These are phyloP conservation scores for Aspergillus alliaceus DNA, from an alignment of 2,329 filamentous ascomycete genomes.

Conservation along the genomic window DNA sequence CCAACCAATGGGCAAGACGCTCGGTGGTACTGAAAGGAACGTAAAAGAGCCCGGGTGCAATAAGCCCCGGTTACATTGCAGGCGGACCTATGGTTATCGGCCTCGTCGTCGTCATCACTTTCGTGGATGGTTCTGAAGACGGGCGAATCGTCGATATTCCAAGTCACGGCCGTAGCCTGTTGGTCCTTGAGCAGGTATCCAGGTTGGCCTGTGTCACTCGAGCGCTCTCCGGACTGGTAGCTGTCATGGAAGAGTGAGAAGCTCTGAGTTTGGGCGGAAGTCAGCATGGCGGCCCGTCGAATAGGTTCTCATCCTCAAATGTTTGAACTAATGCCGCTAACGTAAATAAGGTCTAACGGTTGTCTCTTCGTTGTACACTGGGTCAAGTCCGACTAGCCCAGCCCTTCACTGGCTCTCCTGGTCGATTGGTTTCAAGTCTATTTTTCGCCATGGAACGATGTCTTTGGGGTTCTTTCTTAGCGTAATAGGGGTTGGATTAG, in stretches of 20 bases:
- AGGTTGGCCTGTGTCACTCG: background rate
- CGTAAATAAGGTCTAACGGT: background rate
- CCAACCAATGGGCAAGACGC: background rate
- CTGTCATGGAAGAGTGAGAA: background rate
- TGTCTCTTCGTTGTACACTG: background rate
- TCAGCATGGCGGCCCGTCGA: slow-evolving; percentile 3
- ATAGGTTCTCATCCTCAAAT: background rate
- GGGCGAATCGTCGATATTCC: background rate
- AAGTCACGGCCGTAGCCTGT: background rate
- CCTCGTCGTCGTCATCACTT: background rate
- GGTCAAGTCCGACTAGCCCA: background rate
- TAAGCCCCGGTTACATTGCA: slow-evolving; percentile 22
- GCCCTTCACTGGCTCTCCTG: background rate
- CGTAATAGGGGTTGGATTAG: background rate
- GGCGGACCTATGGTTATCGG: background rate
- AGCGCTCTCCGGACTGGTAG: background rate
- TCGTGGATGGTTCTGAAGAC: background rate
- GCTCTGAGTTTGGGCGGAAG: slow-evolving; percentile 2
- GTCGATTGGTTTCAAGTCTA: background rate
- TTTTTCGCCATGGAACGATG: background rate
- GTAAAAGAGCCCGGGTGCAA: slow-evolving; percentile 5
- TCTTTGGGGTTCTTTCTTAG: background rate
- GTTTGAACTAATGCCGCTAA: background rate
- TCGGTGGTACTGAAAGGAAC: background rate
- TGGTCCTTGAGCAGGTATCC: background rate